phyloP scores from a whole-genome alignment of 176 grass and related monocot genomes.

The Saccharum spontaneum region DNA sequence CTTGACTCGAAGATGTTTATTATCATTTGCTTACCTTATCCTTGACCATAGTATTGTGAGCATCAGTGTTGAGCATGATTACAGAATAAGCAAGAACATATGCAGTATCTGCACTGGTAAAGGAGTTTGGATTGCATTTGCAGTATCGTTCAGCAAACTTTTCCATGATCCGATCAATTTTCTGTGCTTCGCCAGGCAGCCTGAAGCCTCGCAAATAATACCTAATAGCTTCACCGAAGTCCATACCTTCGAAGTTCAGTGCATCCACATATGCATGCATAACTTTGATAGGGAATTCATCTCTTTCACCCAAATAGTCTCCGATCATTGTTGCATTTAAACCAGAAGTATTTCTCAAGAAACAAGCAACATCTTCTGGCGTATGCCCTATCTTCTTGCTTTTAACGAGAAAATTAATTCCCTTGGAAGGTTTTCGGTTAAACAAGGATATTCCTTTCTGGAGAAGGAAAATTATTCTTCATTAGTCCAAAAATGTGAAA shows the following conservation, averaged over 20 bases:
- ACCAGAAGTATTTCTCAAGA: constrained; percentile 81
- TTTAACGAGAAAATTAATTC: constrained; percentile 90
- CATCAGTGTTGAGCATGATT: constrained; percentile 98
- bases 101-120: constrained; percentile 98
- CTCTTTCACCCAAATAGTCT: constrained; percentile 96
- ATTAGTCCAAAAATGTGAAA: constrained; percentile 28
- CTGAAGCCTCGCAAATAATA: constrained; percentile 91
- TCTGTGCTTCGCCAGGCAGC: constrained; percentile 95
- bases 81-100: constrained; percentile 99
- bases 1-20: neutral
- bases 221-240: constrained; percentile 95
- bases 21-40: constrained; percentile 73
- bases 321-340: constrained; percentile 93
- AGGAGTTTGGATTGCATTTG: constrained; percentile 91
- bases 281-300: constrained; percentile 95
- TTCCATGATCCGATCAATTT: constrained; percentile 99
- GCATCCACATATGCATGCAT: constrained; percentile 99
- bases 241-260: constrained; percentile 85
- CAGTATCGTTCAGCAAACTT: constrained; percentile 98
- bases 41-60: constrained; percentile 99
- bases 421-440: constrained; percentile 95
- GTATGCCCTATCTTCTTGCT: constrained; percentile 77
- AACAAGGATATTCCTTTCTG: constrained; percentile 98
- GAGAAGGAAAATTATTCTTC: constrained; percentile 39
- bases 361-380: constrained; percentile 79